Evolutionary conservation across 768 basidiomycete genomes (phyloP), one percentile per base, ranked within the genome.

Genomic region (Lentinula sp.): DNA sequence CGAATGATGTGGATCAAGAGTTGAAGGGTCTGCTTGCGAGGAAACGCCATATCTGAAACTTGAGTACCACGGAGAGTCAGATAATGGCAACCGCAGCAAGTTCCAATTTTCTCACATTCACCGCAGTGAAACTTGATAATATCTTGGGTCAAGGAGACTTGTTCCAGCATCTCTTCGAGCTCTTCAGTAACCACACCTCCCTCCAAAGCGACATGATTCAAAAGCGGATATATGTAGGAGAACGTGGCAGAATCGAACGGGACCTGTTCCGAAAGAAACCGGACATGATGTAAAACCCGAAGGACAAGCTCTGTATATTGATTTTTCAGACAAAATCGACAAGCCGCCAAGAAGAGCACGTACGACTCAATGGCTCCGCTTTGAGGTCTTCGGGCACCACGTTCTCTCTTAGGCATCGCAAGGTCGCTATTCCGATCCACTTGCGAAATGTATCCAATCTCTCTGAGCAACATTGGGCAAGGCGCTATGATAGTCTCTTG

Each of bases 221-320:
- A 73, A 12, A 98, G 78, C 7, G 93, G 90, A 52, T 86, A 88
- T 0, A 84, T 73, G 65, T 95, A 92, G 0, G 91, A 85, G 72
- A 91, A 96, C 0, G 94, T 95, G 1, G 91, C 85, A 0, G 88
- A 81, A 68, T 96, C 93, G 55, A 98, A 88, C 0, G 93, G 85
- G 0, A 82, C 74, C 64, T 92, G 88, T 63, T 95, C 91, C 0
- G 92, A 86, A 3, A 95, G 77, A 61, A 83, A 88, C 18, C 91
- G 85, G 0, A 98, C 71, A 18, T 91, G 85, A 70, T 96, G 90
- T 1, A 99, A 77, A 1, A 98, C 86, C 32, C 97, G 90, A 50
- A 91, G 76, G 28, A 95, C 79, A 36, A 98, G 77, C 6, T 79
- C 95, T 95, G 61, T 23, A 46, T 9, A 23, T 37, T 45, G 45